phyloP scores from a whole-genome alignment of 2,329 filamentous ascomycete species.

The Cercospora nicotianae region DNA sequence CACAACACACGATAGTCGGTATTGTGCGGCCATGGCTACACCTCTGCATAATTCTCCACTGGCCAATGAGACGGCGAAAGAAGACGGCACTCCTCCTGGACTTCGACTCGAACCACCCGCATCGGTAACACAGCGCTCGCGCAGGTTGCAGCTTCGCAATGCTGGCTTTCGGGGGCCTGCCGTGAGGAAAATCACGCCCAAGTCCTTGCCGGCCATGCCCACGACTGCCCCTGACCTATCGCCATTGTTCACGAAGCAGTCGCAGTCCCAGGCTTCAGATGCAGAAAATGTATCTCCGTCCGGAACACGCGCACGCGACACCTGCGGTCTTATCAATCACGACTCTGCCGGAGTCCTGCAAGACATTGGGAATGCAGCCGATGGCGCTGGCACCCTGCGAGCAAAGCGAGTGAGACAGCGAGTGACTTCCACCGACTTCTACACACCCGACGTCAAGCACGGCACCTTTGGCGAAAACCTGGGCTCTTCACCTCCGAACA shows the following conservation, averaged over 20 bases:
- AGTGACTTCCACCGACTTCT: conserved; percentile 26
- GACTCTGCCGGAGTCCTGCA: conserved; percentile 32
- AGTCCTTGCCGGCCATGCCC: conserved; percentile 23
- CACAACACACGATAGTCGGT: not conserved
- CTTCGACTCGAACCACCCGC: not conserved
- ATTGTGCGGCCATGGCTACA: conserved; percentile 9
- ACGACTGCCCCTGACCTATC: conserved; percentile 27
- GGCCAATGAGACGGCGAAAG: not conserved
- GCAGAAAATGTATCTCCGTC: conserved; percentile 30
- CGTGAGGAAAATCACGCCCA: conserved; percentile 38
- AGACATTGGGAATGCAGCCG: conserved; percentile 33
- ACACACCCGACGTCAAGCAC: conserved; percentile 20
- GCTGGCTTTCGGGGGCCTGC: conserved; percentile 38
- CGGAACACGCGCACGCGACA: conserved; percentile 12
- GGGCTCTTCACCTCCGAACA: conserved; percentile 20
- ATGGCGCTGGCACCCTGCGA: conserved; percentile 15
- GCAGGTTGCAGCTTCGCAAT: conserved; percentile 39
- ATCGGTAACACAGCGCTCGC: conserved; percentile 28
- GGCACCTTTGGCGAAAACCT: conserved; percentile 17
- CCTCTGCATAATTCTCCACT: conserved; percentile 1
- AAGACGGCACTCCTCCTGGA: not conserved
- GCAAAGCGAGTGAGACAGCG: conserved; percentile 24
- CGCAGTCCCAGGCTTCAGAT: conserved; percentile 22
- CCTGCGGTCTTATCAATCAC: conserved; percentile 27
- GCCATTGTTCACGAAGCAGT: conserved; percentile 15